Conservation (phyloP, 345 rosid genomes). For the Salix purpurea region DNA sequence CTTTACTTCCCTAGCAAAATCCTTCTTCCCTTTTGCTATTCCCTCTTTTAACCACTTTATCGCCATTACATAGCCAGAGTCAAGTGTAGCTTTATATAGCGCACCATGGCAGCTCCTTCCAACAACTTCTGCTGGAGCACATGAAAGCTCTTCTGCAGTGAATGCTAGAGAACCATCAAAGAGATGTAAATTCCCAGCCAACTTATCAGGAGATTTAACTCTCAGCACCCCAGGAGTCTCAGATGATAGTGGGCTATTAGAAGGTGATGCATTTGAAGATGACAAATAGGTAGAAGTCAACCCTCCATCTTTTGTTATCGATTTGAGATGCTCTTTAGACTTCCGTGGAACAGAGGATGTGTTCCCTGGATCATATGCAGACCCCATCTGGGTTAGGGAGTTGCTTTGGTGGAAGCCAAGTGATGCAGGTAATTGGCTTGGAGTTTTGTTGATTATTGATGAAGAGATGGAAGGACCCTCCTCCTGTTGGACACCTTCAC, state of each 20-base stretch:
- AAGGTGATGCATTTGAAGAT: conserved; percentile 53
- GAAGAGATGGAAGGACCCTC: conserved; percentile 41
- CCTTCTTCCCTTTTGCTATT: conserved; percentile 71
- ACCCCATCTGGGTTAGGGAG: conserved; percentile 19
- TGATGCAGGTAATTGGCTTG: conserved; percentile 42
- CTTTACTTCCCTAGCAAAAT: conserved; percentile 80
- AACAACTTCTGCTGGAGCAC: conserved; percentile 78
- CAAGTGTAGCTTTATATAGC: conserved; percentile 66
- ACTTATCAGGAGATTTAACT: conserved; percentile 58
- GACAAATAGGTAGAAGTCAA: conserved; percentile 49
- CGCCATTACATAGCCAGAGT: conserved; percentile 53
- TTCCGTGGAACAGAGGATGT: conserved; percentile 34
- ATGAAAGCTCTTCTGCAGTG: conserved; percentile 77
- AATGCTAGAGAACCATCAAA: conserved; percentile 57
- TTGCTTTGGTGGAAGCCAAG: conserved; percentile 37
- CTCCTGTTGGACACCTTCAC: conserved; percentile 26
- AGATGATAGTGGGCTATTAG: conserved; percentile 35
- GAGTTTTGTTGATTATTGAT: conserved; percentile 34
- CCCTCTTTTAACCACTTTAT: conserved; percentile 90
- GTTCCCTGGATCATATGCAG: conserved; percentile 32
- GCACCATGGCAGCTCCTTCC: conserved; percentile 91
- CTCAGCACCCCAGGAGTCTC: conserved; percentile 35
- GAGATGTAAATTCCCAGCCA: conserved; percentile 69
- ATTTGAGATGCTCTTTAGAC: conserved; percentile 28
- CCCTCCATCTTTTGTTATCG: conserved; percentile 36